phyloP scores from a whole-genome alignment of 2,329 filamentous ascomycete species.

The Metarhizium guizhouense region DNA sequence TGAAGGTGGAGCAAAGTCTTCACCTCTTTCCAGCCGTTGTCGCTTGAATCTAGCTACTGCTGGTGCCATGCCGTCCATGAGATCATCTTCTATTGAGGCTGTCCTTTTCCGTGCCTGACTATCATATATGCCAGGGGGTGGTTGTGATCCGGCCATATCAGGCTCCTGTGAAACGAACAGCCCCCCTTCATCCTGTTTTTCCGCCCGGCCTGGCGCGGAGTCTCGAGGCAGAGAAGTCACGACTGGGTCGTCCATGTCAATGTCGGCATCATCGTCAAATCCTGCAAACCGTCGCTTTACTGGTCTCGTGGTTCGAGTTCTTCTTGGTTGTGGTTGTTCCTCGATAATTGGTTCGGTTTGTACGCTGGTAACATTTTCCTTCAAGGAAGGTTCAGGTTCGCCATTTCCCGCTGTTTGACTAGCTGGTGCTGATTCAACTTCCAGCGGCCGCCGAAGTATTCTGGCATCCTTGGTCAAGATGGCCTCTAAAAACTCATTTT shows the following conservation, averaged over 20 bases:
- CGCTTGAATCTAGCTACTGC: slow-evolving; percentile 71
- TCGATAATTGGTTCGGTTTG: slow-evolving; percentile 6
- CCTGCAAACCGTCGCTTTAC: slow-evolving; percentile 58
- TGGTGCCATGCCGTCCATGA: slow-evolving; percentile 66
- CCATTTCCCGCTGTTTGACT: slow-evolving; percentile 10
- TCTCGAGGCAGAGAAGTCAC: slow-evolving; percentile 1
- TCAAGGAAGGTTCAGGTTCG: not conserved
- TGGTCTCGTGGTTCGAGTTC: slow-evolving; percentile 25
- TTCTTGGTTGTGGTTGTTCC: not conserved
- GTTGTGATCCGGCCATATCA: slow-evolving; percentile 13
- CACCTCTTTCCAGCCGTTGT: slow-evolving; percentile 55
- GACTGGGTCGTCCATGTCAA: slow-evolving; percentile 21
- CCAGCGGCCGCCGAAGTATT: slow-evolving; percentile 59
- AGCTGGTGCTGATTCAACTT: slow-evolving; percentile 30
- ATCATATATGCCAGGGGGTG: slow-evolving; percentile 11
- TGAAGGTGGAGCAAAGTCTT: slow-evolving; percentile 29
- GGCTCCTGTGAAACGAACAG: slow-evolving; percentile 49
- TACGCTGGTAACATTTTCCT: slow-evolving; percentile 4
- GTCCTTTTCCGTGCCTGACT: slow-evolving; percentile 35
- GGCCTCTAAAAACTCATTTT: slow-evolving; percentile 85
- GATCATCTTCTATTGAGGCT: slow-evolving; percentile 39
- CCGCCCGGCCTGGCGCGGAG: not conserved
- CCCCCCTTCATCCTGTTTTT: slow-evolving; percentile 29
- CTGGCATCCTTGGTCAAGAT: slow-evolving; percentile 75
- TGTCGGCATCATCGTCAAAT: slow-evolving; percentile 47